Conservation (phyloP, 495 filamentous ascomycete genomes). For the Penicillium egyptiacum region DNA sequence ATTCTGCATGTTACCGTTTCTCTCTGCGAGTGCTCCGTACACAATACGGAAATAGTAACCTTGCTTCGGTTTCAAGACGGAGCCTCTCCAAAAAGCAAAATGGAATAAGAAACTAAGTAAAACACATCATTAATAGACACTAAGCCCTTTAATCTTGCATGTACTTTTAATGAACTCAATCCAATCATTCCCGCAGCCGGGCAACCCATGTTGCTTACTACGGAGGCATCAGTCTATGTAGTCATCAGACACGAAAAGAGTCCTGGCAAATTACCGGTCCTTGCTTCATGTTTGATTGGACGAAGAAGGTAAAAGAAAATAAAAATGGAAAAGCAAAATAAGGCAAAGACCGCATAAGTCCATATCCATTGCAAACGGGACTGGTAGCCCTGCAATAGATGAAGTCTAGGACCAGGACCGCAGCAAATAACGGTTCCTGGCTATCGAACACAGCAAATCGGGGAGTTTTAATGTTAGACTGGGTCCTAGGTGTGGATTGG, state of each 20-base stretch:
- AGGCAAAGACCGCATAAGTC: conserved; percentile 4
- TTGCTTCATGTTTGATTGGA: conserved; percentile 4
- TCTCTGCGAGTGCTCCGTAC: not conserved
- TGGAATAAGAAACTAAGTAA: not conserved
- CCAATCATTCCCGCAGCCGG: conserved; percentile 2
- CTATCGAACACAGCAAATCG: conserved; percentile 22
- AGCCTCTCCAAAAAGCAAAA: conserved; percentile 3
- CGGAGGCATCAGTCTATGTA: not conserved
- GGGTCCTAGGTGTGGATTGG: not conserved
- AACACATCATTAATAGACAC: not conserved
- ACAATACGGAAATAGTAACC: not conserved
- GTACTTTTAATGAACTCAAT: not conserved
- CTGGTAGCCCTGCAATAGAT: conserved; percentile 22
- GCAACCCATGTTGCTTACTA: conserved; percentile 1
- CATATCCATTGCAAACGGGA: conserved; percentile 11
- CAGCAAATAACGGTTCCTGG: conserved; percentile 32
- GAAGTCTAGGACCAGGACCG: conserved; percentile 16
- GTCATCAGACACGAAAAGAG: conserved; percentile 3
- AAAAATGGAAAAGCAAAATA: not conserved
- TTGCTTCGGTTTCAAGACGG: conserved; percentile 5
- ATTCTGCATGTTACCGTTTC: conserved; percentile 18
- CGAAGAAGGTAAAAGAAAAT: not conserved
- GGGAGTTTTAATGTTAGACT: conserved; percentile 17
- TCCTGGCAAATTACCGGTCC: not conserved
- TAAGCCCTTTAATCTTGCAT: conserved; percentile 11